Evolutionary conservation across 1,284 basidiomycete genomes (phyloP).

Genomic region (Boletus nobilissimus): DNA sequence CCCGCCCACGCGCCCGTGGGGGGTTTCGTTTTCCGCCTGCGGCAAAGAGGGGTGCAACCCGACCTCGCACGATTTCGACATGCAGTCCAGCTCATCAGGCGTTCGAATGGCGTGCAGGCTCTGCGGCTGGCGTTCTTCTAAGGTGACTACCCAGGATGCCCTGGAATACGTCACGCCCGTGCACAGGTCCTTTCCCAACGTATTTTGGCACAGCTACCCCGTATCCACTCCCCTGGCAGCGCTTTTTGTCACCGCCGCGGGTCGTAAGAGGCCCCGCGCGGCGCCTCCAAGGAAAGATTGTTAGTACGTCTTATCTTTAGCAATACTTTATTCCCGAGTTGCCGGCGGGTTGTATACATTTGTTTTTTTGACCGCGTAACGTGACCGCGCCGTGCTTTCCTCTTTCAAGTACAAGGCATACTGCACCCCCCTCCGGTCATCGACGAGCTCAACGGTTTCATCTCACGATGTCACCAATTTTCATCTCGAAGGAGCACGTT

Average conservation of each 20-base stretch:
- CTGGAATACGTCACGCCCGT: background rate
- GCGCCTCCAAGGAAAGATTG: too few relatives aligned
- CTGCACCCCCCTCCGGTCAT: too few relatives aligned
- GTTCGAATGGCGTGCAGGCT: background rate
- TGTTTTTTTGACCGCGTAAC: too few relatives aligned
- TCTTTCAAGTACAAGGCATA: too few relatives aligned
- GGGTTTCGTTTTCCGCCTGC: background rate
- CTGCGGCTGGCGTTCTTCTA: background rate
- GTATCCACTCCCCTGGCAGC: background rate
- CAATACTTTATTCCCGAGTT: background rate
- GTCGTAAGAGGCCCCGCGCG: background rate
- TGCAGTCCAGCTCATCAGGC: background rate
- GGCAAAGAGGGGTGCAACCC: background rate
- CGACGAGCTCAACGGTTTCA: too few relatives aligned
- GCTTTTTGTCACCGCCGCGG: background rate
- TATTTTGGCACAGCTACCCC: background rate
- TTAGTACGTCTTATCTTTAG: too few relatives aligned
- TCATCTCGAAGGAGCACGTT: too few relatives aligned
- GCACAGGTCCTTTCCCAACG: background rate
- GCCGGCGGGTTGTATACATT: too few relatives aligned
- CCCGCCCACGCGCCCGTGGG: background rate
- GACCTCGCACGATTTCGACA: background rate
- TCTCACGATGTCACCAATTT: too few relatives aligned
- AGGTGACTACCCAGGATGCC: background rate
- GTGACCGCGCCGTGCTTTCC: too few relatives aligned